These are phyloP conservation scores for Xylariaceae sp. DNA, from an alignment of 2,329 filamentous ascomycete species.

Conservation along the genomic window DNA sequence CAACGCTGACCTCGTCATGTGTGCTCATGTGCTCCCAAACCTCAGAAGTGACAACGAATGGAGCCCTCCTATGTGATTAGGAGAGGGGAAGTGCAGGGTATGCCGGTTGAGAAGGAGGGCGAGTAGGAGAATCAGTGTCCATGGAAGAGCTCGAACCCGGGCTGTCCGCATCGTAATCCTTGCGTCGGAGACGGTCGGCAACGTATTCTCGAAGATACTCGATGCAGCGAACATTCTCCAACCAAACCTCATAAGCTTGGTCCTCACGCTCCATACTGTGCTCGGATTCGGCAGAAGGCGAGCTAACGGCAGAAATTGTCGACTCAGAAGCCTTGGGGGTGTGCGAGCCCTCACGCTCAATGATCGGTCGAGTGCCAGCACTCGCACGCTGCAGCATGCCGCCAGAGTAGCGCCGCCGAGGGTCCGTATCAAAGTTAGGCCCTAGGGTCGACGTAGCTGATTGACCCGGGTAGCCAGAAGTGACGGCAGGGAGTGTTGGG, in stretches of 20 bases:
- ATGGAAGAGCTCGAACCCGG: conserved; percentile 43
- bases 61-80: conserved; percentile 13
- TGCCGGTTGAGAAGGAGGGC: conserved; percentile 43
- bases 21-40: not conserved
- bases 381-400: conserved; percentile 69
- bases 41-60: not conserved
- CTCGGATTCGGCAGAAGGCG: conserved; percentile 63
- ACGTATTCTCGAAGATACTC: conserved; percentile 66
- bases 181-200: conserved; percentile 60
- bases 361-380: conserved; percentile 49
- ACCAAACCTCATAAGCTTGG: conserved; percentile 68
- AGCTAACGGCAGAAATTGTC: conserved; percentile 53
- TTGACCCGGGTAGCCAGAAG: conserved; percentile 71
- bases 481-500: conserved; percentile 74
- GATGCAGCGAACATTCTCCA: conserved; percentile 69
- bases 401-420: conserved; percentile 69
- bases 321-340: conserved; percentile 53
- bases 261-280: conserved; percentile 54
- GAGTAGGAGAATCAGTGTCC: conserved; percentile 38
- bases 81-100: conserved; percentile 43
- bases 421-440: conserved; percentile 66
- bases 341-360: conserved; percentile 46
- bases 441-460: conserved; percentile 75
- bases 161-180: conserved; percentile 54
- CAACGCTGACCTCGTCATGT: not conserved